Evolutionary conservation across 768 basidiomycete species (phyloP).

Genomic region (Lactarius indigo): DNA sequence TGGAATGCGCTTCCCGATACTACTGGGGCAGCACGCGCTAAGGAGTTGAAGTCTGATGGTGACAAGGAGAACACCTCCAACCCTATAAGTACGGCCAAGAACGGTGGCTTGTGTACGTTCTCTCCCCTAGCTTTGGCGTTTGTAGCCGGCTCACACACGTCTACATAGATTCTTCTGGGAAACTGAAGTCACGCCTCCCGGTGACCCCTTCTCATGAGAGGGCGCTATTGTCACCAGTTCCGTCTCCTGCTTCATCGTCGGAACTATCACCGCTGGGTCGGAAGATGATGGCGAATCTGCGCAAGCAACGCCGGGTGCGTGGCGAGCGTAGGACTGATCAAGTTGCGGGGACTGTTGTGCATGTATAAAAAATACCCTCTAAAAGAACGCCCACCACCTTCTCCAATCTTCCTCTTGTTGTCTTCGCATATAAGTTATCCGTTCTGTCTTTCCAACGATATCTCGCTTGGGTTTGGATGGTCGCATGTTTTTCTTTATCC

Average conservation of each 20-base stretch:
- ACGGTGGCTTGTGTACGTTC: slow-evolving; percentile 1
- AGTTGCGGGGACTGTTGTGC: slow-evolving; percentile 1
- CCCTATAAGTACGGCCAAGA: background rate
- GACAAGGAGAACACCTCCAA: slow-evolving; percentile 22
- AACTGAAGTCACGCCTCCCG: slow-evolving; percentile 29
- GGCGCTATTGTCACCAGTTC: slow-evolving; percentile 37
- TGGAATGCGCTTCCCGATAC: background rate
- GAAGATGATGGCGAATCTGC: slow-evolving; percentile 63
- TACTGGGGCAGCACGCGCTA: background rate
- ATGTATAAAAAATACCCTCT: slow-evolving; percentile 2
- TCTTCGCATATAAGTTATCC: slow-evolving; percentile 19
- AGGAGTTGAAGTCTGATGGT: background rate
- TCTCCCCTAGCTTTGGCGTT: background rate
- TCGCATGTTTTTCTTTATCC: background rate
- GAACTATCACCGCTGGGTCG: slow-evolving; percentile 68
- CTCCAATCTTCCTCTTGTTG: background rate
- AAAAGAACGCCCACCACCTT: background rate
- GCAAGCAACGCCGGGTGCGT: slow-evolving; percentile 37
- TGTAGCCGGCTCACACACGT: background rate
- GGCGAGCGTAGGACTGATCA: slow-evolving; percentile 13
- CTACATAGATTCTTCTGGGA: slow-evolving; percentile 5
- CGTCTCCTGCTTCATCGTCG: slow-evolving; percentile 68
- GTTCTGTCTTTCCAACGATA: slow-evolving; percentile 8
- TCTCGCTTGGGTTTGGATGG: slow-evolving; percentile 1
- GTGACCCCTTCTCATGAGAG: slow-evolving; percentile 45